Evolutionary conservation across 2,329 filamentous ascomycete species (phyloP).

Genomic region (Aureobasidium lini): DNA sequence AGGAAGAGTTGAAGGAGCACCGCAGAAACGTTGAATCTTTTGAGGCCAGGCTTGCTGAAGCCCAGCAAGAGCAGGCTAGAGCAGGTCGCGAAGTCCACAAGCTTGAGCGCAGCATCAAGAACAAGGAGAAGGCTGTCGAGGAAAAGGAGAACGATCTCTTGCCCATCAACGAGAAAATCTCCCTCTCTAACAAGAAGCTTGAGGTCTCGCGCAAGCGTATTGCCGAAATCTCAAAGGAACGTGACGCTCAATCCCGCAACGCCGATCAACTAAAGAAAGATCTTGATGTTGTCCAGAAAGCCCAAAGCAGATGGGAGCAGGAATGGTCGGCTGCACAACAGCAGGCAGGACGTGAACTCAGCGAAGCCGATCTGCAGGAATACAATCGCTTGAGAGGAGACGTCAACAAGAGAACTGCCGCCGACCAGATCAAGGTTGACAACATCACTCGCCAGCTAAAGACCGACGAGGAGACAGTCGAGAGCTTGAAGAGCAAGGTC

Average conservation of each 20-base stretch:
- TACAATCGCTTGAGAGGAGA: constrained; percentile 80
- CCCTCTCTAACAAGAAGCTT: constrained; percentile 65
- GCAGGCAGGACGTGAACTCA: constrained; percentile 79
- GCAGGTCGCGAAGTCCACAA: constrained; percentile 69
- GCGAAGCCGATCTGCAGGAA: constrained; percentile 77
- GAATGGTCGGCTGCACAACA: constrained; percentile 80
- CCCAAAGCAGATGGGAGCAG: constrained; percentile 77
- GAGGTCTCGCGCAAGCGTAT: constrained; percentile 62
- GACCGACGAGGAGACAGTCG: constrained; percentile 84
- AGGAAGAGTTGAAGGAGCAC: constrained; percentile 90
- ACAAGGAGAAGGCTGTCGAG: constrained; percentile 79
- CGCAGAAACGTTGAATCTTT: constrained; percentile 81
- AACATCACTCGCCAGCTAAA: constrained; percentile 83
- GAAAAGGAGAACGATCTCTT: constrained; percentile 78
- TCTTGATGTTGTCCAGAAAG: constrained; percentile 77
- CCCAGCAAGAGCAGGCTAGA: constrained; percentile 73
- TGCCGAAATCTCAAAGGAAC: constrained; percentile 65
- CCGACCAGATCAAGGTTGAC: constrained; percentile 74
- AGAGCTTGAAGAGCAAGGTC: constrained; percentile 80
- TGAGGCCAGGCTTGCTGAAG: constrained; percentile 69
- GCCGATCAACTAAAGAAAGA: constrained; percentile 74
- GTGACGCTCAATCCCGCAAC: constrained; percentile 59
- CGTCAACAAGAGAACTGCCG: constrained; percentile 73
- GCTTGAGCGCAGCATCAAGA: constrained; percentile 76
- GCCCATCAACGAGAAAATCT: constrained; percentile 86